Evolutionary conservation across 805 yeast genomes (phyloP).

Genomic region (Brettanomyces custersianus): DNA sequence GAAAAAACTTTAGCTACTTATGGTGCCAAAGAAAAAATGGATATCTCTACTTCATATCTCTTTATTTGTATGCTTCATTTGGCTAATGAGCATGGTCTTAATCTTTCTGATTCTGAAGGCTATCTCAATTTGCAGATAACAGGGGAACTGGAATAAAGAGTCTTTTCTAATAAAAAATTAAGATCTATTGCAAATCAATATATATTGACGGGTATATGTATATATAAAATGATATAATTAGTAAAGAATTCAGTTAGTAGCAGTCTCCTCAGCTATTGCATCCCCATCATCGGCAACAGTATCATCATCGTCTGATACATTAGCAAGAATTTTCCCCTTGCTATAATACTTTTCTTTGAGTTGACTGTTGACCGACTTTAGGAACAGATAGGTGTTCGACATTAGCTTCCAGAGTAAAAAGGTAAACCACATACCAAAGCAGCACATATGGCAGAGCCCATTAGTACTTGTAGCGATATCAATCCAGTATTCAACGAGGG

Average conservation of each 20-base stretch:
- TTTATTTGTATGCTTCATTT: conserved; percentile 77
- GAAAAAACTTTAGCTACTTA: conserved; percentile 34
- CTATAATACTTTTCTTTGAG: conserved; percentile 21
- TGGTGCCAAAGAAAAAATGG: conserved; percentile 45
- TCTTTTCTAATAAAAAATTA: not conserved
- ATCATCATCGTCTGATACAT: conserved; percentile 6
- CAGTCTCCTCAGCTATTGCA: too few species aligned
- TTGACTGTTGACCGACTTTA: conserved; percentile 1
- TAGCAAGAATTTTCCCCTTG: conserved; percentile 17
- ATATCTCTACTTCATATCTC: conserved; percentile 76
- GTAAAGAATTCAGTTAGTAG: too few species aligned
- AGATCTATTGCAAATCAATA: not conserved
- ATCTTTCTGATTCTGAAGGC: conserved; percentile 38
- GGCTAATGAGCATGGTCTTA: conserved; percentile 77
- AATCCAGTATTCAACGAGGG: not conserved
- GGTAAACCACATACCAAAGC: conserved; percentile 1
- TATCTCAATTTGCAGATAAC: conserved; percentile 14
- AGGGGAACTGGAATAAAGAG: not conserved
- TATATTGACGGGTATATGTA: not conserved
- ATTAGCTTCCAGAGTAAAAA: conserved; percentile 1
- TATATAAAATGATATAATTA: not conserved
- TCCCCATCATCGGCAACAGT: not conserved
- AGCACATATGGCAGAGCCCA: not conserved
- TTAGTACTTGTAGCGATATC: not conserved
- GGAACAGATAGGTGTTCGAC: not conserved